These are phyloP conservation scores for Apiosordaria backusii DNA, from an alignment of 495 filamentous ascomycete species.

Conservation along the genomic window DNA sequence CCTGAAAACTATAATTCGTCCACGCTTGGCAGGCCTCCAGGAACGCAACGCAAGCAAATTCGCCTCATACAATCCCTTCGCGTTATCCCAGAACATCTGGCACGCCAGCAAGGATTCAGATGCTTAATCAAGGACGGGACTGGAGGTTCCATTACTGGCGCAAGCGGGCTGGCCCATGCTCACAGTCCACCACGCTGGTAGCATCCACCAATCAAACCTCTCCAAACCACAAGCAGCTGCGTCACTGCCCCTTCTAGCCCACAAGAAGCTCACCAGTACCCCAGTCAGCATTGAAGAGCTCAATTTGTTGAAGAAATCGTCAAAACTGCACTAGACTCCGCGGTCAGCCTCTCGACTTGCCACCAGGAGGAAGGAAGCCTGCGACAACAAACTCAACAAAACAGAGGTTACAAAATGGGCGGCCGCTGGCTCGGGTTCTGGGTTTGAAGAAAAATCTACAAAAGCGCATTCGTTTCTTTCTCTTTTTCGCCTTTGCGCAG, in stretches of 20 bases:
- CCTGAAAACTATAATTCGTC: neutral
- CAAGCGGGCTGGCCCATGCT: neutral
- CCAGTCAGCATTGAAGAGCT: neutral
- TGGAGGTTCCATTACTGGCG: neutral
- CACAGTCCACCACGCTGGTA: neutral
- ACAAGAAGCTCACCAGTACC: neutral
- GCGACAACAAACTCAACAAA: neutral
- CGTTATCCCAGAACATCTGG: neutral
- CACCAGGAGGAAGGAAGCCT: neutral
- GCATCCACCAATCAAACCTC: neutral
- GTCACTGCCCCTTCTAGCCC: slow-evolving; percentile 7
- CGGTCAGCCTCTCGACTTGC: neutral
- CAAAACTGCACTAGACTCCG: neutral
- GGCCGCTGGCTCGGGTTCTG: slow-evolving; percentile 9
- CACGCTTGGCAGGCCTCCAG: neutral
- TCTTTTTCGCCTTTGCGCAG: slow-evolving; percentile 5
- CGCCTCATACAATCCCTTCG: neutral
- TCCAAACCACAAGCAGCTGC: neutral
- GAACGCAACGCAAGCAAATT: neutral
- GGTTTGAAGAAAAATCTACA: slow-evolving; percentile 3
- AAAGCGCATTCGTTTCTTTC: neutral
- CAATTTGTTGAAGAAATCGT: neutral
- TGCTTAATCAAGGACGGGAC: neutral
- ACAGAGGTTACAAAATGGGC: slow-evolving; percentile 15
- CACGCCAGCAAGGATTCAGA: neutral